Conservation (phyloP, 1,139 yeast genomes). For the Pichia sp. region DNA sequence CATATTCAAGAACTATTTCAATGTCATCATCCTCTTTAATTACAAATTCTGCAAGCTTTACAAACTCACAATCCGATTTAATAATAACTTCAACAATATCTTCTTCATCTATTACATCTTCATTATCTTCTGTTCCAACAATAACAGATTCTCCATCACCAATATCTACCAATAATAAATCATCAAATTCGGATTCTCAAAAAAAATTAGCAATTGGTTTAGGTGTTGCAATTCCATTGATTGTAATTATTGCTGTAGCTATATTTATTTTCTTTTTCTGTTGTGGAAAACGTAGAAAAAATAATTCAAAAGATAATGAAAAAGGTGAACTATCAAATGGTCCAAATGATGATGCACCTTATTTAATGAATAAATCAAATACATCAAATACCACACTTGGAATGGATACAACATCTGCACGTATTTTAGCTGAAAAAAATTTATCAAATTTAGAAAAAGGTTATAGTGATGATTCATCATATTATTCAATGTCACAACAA, state of each 20-base stretch:
- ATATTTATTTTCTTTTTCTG: constrained; percentile 56
- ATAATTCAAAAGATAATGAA: constrained; percentile 20
- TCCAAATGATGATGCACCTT: constrained; percentile 25
- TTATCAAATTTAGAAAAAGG: constrained; percentile 38
- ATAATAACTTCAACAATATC: background rate
- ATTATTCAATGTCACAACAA: constrained; percentile 22
- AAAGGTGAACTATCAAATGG: constrained; percentile 28
- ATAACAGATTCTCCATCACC: constrained; percentile 11
- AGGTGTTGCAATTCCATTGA: constrained; percentile 77
- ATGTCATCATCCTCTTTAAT: constrained; percentile 8
- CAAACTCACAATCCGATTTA: background rate
- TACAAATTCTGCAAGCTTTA: constrained; percentile 17
- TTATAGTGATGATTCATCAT: constrained; percentile 25
- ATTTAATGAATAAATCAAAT: constrained; percentile 31
- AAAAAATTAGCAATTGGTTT: constrained; percentile 72
- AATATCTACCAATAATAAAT: constrained; percentile 12
- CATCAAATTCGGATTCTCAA: constrained; percentile 24
- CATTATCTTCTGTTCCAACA: constrained; percentile 16
- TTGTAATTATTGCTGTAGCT: constrained; percentile 41
- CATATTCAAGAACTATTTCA: constrained; percentile 14
- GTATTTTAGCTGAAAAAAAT: constrained; percentile 42
- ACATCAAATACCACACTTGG: constrained; percentile 9
- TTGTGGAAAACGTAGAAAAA: constrained; percentile 38
- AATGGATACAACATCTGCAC: constrained; percentile 30
- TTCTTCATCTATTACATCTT: background rate